Conservation (phyloP, 2,329 filamentous ascomycete species). For the Pseudopithomyces chartarum region DNA sequence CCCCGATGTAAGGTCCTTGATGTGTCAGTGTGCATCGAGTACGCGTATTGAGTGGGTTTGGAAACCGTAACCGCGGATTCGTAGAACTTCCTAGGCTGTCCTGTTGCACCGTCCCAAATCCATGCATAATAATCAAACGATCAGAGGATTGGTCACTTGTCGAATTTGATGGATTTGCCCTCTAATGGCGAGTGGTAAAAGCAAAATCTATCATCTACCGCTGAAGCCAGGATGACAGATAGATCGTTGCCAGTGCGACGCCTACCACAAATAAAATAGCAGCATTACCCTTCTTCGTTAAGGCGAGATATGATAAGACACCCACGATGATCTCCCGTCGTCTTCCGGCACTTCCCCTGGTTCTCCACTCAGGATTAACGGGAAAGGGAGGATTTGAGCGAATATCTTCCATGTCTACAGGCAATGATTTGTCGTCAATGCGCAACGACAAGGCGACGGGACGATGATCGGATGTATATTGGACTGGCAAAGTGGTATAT, state of each 20-base stretch:
- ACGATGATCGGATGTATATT: slow-evolving; percentile 86
- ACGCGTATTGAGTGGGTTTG: too few relatives aligned
- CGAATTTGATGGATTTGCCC: background rate
- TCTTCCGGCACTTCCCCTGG: slow-evolving; percentile 59
- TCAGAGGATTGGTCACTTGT: background rate
- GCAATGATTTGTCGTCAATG: slow-evolving; percentile 62
- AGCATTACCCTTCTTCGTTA: slow-evolving; percentile 53
- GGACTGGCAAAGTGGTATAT: slow-evolving; percentile 78
- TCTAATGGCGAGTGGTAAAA: background rate
- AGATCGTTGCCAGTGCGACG: slow-evolving; percentile 32
- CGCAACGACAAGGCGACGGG: slow-evolving; percentile 75
- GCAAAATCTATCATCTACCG: slow-evolving; percentile 10
- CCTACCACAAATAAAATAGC: slow-evolving; percentile 41
- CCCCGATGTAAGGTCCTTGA: too few relatives aligned
- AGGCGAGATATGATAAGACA: slow-evolving; percentile 58
- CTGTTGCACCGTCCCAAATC: too few relatives aligned
- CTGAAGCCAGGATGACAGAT: slow-evolving; percentile 25
- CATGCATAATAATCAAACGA: too few relatives aligned
- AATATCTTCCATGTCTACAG: slow-evolving; percentile 40
- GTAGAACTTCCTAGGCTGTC: too few relatives aligned
- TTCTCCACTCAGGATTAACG: slow-evolving; percentile 62
- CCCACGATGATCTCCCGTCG: slow-evolving; percentile 65
- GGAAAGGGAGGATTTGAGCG: slow-evolving; percentile 59
- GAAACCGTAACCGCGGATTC: too few relatives aligned
- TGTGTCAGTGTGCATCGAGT: too few relatives aligned